Conservation (phyloP, 352 stramenopile genomes). For the Globisporangium perplexum region DNA sequence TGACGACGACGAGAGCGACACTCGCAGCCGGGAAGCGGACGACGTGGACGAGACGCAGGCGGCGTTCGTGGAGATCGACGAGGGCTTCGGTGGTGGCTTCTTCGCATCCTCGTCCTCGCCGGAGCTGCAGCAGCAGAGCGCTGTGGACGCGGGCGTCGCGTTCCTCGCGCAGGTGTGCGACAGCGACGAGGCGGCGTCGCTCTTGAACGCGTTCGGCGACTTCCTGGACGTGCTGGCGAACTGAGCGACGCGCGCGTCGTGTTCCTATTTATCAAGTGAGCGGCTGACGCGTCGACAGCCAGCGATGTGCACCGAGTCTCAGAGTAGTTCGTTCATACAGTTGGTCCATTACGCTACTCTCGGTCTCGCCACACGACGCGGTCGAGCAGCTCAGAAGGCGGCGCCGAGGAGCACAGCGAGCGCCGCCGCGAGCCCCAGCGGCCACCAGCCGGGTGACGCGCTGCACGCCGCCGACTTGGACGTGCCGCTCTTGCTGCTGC, state of each 20-base stretch:
- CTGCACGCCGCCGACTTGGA: neutral
- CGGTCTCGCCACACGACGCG: neutral
- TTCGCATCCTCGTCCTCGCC: neutral
- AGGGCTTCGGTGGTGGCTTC: neutral
- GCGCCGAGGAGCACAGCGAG: neutral
- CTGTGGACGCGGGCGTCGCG: conserved; percentile 46
- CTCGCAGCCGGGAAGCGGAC: conserved; percentile 15
- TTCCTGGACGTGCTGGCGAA: conserved; percentile 61
- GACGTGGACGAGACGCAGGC: conserved; percentile 8
- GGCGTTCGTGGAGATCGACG: conserved; percentile 15
- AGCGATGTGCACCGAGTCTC: neutral
- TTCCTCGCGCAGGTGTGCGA: conserved; percentile 50
- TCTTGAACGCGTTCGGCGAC: conserved; percentile 69
- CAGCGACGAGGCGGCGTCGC: conserved; percentile 46
- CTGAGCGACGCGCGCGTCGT: conserved; percentile 7
- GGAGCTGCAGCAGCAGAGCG: conserved; percentile 6
- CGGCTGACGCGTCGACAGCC: neutral
- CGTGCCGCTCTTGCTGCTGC: neutral
- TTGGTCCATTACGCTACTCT: no score
- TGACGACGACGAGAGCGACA: conserved; percentile 15
- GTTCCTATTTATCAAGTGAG: conserved; percentile 3
- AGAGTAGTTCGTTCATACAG: neutral
- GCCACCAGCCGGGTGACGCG: neutral
- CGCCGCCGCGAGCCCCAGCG: neutral
- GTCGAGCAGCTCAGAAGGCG: neutral